Percentiles rank a stretch among this genome's conserved stretches.
Conservation (phyloP, 2,329 filamentous ascomycete genomes). For the Trichophyton equinum region DNA sequence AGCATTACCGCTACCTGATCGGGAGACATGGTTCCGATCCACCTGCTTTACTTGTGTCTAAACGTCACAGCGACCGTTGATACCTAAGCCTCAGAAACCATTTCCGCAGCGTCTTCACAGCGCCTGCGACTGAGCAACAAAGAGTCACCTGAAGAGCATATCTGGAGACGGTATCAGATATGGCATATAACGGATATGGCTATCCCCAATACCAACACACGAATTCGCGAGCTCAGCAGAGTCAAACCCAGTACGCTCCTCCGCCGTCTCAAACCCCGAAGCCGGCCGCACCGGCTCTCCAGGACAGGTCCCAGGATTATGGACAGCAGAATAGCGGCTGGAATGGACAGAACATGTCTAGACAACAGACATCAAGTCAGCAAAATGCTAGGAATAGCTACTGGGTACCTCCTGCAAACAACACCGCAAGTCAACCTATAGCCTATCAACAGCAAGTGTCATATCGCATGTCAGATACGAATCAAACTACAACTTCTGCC, state of each 20-base stretch:
- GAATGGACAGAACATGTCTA: conserved; percentile 8
- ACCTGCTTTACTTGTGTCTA: not conserved
- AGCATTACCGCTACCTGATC: not conserved
- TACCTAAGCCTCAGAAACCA: not conserved
- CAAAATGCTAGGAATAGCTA: conserved; percentile 4
- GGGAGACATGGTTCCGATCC: not conserved
- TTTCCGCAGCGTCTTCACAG: not conserved
- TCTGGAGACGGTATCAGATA: not conserved
- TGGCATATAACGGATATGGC: conserved; percentile 13
- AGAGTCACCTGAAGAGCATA: not conserved
- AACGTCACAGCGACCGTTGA: not conserved
- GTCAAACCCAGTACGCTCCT: conserved; percentile 1
- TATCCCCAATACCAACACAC: conserved; percentile 10
- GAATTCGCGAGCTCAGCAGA: conserved; percentile 2
- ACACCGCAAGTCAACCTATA: not conserved
- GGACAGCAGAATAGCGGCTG: conserved; percentile 9
- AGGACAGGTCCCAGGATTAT: conserved; percentile 7
- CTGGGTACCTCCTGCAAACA: conserved; percentile 6
- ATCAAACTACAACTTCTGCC: not conserved
- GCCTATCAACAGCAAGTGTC: conserved; percentile 8
- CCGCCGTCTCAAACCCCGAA: conserved; percentile 4
- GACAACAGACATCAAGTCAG: not conserved
- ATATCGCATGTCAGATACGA: conserved; percentile 8
- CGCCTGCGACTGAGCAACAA: not conserved
- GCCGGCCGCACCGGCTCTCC: not conserved